A percentile compares a stretch with the other conserved stretches of the same genome.
Evolutionary conservation across 1,284 basidiomycete species (phyloP).

Genomic region (Pterulicium gracile): DNA sequence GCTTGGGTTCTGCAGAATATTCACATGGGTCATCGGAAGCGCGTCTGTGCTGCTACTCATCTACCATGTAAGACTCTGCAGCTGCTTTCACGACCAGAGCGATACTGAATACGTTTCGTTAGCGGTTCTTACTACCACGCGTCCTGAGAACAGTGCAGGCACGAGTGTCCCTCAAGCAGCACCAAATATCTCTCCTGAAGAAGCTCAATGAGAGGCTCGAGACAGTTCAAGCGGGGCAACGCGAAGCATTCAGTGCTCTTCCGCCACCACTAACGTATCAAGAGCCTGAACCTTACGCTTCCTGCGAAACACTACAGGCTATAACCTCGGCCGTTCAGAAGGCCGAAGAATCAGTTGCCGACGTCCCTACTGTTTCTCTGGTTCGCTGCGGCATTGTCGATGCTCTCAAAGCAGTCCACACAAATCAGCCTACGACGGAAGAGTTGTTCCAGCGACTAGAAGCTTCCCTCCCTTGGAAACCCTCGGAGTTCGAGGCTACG

Average conservation of each 20-base stretch:
- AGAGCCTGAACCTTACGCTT: not conserved
- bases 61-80: conserved; percentile 20
- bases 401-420: conserved; percentile 12
- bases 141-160: conserved; percentile 19
- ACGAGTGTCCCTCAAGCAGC: conserved; percentile 17
- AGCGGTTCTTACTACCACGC: conserved; percentile 22
- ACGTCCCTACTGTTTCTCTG: not conserved
- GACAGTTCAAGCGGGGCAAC: conserved; percentile 18
- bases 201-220: conserved; percentile 21
- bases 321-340: not conserved
- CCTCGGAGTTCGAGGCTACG: conserved; percentile 15
- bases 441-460: conserved; percentile 21
- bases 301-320: not conserved
- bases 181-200: conserved; percentile 21
- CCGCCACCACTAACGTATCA: not conserved
- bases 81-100: not conserved
- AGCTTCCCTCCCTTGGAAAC: conserved; percentile 20
- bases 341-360: not conserved
- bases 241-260: conserved; percentile 10
- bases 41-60: conserved; percentile 23
- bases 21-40: conserved; percentile 29
- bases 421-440: conserved; percentile 17
- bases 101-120: conserved; percentile 16
- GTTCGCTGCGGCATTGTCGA: not conserved
- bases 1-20: conserved; percentile 21